Evolutionary conservation across 108 stramenopile species (phyloP).

Genomic region (Fragilariopsis cylindrus): DNA sequence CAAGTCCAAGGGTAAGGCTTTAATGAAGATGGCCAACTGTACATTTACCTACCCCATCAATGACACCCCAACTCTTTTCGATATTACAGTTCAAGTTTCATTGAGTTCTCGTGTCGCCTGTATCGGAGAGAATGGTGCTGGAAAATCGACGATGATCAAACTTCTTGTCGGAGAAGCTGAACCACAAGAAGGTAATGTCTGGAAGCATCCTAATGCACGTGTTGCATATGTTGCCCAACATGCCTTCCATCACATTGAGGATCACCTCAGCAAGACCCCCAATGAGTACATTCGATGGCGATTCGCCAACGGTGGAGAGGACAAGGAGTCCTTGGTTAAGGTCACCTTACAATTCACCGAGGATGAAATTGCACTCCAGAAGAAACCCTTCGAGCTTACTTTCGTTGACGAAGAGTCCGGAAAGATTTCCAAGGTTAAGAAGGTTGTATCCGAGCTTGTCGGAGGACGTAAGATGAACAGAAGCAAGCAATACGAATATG

Average conservation of each 20-base stretch:
- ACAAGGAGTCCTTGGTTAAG: slow-evolving; percentile 97
- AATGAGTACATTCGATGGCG: slow-evolving; percentile 99
- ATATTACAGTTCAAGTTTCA: slow-evolving; percentile 97
- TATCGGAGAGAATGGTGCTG: slow-evolving; percentile 99
- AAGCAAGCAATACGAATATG: slow-evolving; percentile 97
- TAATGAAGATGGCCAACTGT: slow-evolving; percentile 98
- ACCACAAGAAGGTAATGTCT: slow-evolving; percentile 94
- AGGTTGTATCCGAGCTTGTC: slow-evolving; percentile 94
- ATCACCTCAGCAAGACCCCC: slow-evolving; percentile 96
- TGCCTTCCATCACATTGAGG: slow-evolving; percentile 99
- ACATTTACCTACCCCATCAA: slow-evolving; percentile 98
- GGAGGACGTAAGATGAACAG: slow-evolving; percentile 96
- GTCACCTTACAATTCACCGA: slow-evolving; percentile 96
- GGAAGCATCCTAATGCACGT: slow-evolving; percentile 99
- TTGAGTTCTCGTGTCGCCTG: slow-evolving; percentile 98
- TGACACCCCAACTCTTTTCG: slow-evolving; percentile 90
- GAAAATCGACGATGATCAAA: slow-evolving; percentile 99
- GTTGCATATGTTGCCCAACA: slow-evolving; percentile 99
- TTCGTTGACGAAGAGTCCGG: slow-evolving; percentile 96
- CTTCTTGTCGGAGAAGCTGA: slow-evolving; percentile 96
- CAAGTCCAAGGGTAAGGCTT: slow-evolving; percentile 97
- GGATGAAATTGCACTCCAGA: slow-evolving; percentile 91
- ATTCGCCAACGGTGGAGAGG: slow-evolving; percentile 98
- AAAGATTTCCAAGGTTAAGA: slow-evolving; percentile 95
- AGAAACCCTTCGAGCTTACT: slow-evolving; percentile 92